Base-by-base conservation (phyloP, 2,329 filamentous ascomycete species). In the Aspergillus sp. region DNA sequence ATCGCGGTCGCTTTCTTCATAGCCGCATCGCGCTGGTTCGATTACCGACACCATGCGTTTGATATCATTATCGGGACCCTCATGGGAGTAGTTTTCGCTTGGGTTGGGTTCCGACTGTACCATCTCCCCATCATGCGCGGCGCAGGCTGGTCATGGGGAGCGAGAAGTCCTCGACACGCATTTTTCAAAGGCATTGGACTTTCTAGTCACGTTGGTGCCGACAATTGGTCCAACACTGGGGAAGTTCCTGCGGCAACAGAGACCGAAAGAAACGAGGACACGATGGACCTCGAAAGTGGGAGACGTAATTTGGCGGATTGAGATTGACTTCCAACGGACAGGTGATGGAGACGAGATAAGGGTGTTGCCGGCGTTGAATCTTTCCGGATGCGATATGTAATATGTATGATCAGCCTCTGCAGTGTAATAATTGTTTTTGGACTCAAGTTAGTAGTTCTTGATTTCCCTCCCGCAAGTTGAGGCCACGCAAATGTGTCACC, bases 1-100 rank as follows among this genome's bases (percentile, higher is more conserved):
- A 84, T 92, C 64, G 89, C 87, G 58, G 80, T 85, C 1, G 89
- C 92, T 5, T 84, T 92, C 63, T 96, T 92, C 78, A 90, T 97
- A 63, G 84, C 89, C n/a, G 86, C 88, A 29, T 94, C 91, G 1
- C 89, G 94, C 11, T 98, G 89, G 84, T 92, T 89, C 60, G 89
- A 97, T 74, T 96, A 89, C 78, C 87, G 91, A 45, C 94, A 98
- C 75, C 90, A 94, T 73, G 92, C 89, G n/a, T 94, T 96, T 73
- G 94, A 98, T 65, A 90, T 97, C 65, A 77, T 97, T 2, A 91
- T 90, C 63, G 94, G 94, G n/a, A 90, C 88, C 57, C 65, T 90
- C 12, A 89, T 97, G 62, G 94, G 94, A 9, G 83, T 88, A 14
- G 76, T 87, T 49, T 85, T 85, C 42, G 85, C 90, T 20, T 87